Base-by-base conservation (phyloP, 2,329 filamentous ascomycete genomes). In the Cercospora sp. region DNA sequence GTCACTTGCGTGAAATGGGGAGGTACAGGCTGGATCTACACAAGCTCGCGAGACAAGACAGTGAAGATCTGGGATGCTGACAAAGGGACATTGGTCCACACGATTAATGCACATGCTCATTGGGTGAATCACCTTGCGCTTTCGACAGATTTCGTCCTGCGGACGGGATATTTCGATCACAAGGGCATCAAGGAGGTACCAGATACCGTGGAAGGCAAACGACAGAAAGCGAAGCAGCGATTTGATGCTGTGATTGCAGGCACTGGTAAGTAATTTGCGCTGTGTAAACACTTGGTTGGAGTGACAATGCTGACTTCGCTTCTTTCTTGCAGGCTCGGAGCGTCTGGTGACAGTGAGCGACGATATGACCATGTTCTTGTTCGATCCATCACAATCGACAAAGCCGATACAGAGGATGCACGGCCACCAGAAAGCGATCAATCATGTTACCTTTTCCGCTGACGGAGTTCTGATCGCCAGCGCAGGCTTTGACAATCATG, bases 341-440 rank as follows among this genome's bases (percentile, higher is more conserved):
- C 88, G 92, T 30, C 82, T 98, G 3, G 91, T 97, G 2, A 96
- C 93, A 8, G 95, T 94, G 2, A 94, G 91, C 72, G 95, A 98
- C 77, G 95, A 99, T 79, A 97, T 94, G 79, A 97, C 94, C 5
- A 94, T 99, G 87, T 97, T 93, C 78, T 86, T 99, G 7, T 99
- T 94, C 94, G 36, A 60, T 40, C 55, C 55, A 7, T 60, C 57
- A 20, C 55, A 65, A 18, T 60, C 55, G 8, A 65, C 63, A 10
- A 97, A 98, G 79, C 94, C 94, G 0, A 84, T 98, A 3, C 91
- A 92, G n/a, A 86, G 93, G 36, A 87, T 98, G 81, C 81, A 93
- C n/a, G 95, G 95, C 2, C 95, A 99, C 76, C 93, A 97, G 79
- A 98, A 98, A 81, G 92, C 94, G 77, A 94, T 98, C 73, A 97